Base-by-base conservation (phyloP, 2,329 filamentous ascomycete species). In the Ophiosphaerella korrae region DNA sequence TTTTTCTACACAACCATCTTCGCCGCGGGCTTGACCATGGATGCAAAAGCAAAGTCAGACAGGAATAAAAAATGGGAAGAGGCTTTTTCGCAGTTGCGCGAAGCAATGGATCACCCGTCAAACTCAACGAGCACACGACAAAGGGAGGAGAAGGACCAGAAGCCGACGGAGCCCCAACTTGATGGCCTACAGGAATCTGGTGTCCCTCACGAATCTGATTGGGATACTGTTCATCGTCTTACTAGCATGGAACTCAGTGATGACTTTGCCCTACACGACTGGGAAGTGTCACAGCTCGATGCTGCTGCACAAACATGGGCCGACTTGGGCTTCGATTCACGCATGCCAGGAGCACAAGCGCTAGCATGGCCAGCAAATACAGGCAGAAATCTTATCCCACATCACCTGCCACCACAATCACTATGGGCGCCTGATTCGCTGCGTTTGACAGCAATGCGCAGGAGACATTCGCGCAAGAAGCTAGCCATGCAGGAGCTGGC, bases 1-100 rank as follows among this genome's bases (percentile, higher is more conserved):
- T 83, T 87, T 34, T 83, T 82, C 68, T 90, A 89, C 65, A 87
- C 87, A 23, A 83, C 85, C 31, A 81, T 88, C 46, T 82, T 89
- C 63, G 86, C 84, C 5, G 83, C 84, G 2, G 87, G 86, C 2
- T 81, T 86, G 9, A 75, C 88, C 3, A 75, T 83, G 26, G 88
- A 91, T 68, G 82, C 83, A 5, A 76, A 78, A 24, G 69, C 75
- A 26, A 89, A 90, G 67, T 46, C 75, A 77, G 35, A 31, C 9
- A 78, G 84, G 55, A 79, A 82, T 40, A 78, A 77, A 54, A 80
- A 86, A 57, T 83, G 88, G 75, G 86, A 90, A 47, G 67, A 73
- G 16, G 81, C 83, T 50, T 81, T 90, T 58, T 80, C 82, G 13
- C 58, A 51, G 23, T 31, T 62, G 29, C 45, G 42, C 11, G 39